phyloP scores from a whole-genome alignment of 148 eudicot species.

The Rhododendron henanense region DNA sequence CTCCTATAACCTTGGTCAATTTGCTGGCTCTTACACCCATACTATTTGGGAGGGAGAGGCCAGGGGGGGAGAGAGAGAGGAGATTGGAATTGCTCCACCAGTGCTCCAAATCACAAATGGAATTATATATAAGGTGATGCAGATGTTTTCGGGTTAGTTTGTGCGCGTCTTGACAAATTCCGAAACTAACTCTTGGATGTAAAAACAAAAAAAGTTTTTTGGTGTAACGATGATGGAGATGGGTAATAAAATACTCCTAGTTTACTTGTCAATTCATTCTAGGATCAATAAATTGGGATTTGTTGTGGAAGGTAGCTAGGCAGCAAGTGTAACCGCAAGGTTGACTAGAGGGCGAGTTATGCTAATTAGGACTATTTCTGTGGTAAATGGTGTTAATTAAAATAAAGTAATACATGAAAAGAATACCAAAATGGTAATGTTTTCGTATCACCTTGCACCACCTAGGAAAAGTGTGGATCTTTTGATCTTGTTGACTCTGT shows the following conservation, averaged over 20 bases:
- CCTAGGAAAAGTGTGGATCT: background rate
- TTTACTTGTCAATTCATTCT: background rate
- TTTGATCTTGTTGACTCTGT: background rate
- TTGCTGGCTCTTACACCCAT: constrained; percentile 11
- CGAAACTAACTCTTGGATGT: background rate
- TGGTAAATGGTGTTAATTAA: background rate
- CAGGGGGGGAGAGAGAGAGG: background rate
- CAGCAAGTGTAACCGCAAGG: background rate
- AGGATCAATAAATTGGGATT: background rate
- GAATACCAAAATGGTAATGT: background rate
- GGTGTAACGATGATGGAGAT: background rate
- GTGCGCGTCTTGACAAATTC: background rate
- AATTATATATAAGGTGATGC: no score
- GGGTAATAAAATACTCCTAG: background rate
- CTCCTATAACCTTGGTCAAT: background rate
- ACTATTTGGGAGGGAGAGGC: background rate
- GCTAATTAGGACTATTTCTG: background rate
- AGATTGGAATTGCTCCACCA: background rate
- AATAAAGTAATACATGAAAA: background rate
- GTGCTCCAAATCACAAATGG: background rate
- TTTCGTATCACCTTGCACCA: background rate
- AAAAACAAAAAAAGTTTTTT: background rate
- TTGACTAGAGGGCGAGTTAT: background rate
- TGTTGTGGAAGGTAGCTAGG: background rate
- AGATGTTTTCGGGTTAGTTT: background rate